These are phyloP conservation scores for Thymus quinquecostatus DNA, from an alignment of 257 asterid species.

Conservation along the genomic window DNA sequence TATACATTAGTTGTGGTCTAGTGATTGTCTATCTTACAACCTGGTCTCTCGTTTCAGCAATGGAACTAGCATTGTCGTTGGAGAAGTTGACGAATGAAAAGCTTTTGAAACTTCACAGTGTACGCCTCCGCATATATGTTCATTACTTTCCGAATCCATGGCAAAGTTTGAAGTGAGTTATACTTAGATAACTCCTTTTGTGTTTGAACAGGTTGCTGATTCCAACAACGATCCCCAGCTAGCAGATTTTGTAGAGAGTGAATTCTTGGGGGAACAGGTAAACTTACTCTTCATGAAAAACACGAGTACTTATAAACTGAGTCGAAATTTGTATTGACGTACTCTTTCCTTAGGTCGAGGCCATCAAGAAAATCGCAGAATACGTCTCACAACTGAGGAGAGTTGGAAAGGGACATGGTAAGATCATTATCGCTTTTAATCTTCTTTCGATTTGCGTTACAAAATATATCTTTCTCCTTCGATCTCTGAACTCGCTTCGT, in stretches of 20 bases:
- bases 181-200: not conserved
- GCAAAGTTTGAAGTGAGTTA: not conserved
- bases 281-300: not conserved
- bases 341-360: conserved; percentile 53
- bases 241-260: conserved; percentile 73
- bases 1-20: not conserved
- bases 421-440: not conserved
- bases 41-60: conserved; percentile 46
- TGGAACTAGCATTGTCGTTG: conserved; percentile 78
- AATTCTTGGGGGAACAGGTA: conserved; percentile 75
- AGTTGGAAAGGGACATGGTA: conserved; percentile 96
- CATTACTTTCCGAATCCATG: not conserved
- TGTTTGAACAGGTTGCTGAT: conserved; percentile 60
- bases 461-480: not conserved
- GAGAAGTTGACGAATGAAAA: conserved; percentile 70
- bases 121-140: conserved; percentile 36
- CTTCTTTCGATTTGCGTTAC: not conserved
- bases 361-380: conserved; percentile 71
- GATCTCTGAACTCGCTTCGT: not conserved
- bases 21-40: not conserved
- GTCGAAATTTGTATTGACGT: not conserved
- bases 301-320: not conserved
- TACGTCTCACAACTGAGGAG: conserved; percentile 80
- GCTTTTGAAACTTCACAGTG: conserved; percentile 60
- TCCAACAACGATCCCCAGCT: conserved; percentile 62